A percentile compares a stretch with the other conserved stretches of the same genome.
phyloP scores from a whole-genome alignment of 2,329 filamentous ascomycete genomes.

The Ceratocystiopsis sp. region DNA sequence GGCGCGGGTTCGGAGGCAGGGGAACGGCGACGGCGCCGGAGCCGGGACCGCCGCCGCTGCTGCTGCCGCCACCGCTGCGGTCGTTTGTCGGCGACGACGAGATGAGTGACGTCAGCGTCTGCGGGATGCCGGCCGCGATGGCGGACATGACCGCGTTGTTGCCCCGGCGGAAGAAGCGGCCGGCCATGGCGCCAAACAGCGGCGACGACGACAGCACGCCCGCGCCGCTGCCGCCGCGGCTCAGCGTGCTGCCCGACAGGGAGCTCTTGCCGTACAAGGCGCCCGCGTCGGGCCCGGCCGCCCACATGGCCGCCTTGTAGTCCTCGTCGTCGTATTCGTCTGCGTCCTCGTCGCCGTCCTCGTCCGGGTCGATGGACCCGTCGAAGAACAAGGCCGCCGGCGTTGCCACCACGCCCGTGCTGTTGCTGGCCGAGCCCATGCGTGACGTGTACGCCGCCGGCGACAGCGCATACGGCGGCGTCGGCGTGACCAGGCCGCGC shows the following conservation, averaged over 20 bases:
- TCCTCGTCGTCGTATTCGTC: constrained; percentile 36
- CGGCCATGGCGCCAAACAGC: constrained; percentile 18
- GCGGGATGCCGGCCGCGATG: constrained; percentile 37
- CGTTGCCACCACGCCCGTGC: neutral
- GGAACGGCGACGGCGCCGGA: neutral
- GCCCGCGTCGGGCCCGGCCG: constrained; percentile 26
- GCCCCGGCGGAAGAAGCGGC: constrained; percentile 31
- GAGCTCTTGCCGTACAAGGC: constrained; percentile 25
- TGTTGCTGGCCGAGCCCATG: constrained; percentile 2
- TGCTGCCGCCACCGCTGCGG: neutral
- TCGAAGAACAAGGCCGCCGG: constrained; percentile 6
- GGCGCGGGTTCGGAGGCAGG: constrained; percentile 1
- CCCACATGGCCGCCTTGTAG: constrained; percentile 36
- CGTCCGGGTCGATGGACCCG: constrained; percentile 8
- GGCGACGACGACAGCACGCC: constrained; percentile 41
- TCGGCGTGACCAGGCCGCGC: neutral
- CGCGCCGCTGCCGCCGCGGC: constrained; percentile 12
- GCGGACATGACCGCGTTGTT: constrained; percentile 39
- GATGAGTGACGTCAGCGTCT: constrained; percentile 21
- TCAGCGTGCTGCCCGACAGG: constrained; percentile 31
- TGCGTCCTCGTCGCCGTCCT: constrained; percentile 1
- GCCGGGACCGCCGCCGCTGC: neutral
- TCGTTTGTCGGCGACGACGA: constrained; percentile 24
- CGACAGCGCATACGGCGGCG: neutral
- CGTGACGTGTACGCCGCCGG: constrained; percentile 23